A percentile compares a stretch with the other conserved stretches of the same genome.
Conservation (phyloP, 352 stramenopile species). For the Phytophthora sojae region DNA sequence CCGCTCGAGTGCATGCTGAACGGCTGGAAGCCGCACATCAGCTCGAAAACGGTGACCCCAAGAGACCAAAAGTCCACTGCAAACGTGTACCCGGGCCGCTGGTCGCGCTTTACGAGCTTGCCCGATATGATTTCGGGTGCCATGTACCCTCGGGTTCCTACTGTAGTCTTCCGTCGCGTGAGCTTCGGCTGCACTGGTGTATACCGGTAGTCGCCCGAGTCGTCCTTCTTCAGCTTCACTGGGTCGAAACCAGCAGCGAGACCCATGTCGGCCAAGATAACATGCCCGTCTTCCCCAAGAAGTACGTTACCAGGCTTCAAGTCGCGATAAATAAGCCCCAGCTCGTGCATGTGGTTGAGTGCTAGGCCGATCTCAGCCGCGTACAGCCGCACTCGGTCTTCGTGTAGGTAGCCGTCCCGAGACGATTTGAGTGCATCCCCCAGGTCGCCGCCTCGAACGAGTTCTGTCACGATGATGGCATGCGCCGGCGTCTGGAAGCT, state of each 20-base stretch:
- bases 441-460: conserved; percentile 84
- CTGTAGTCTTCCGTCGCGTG: conserved; percentile 79
- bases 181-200: conserved; percentile 62
- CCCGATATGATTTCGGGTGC: conserved; percentile 91
- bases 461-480: conserved; percentile 90
- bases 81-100: conserved; percentile 81
- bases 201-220: conserved; percentile 53
- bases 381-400: conserved; percentile 84
- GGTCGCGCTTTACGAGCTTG: conserved; percentile 81
- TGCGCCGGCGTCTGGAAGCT: conserved; percentile 89
- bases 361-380: conserved; percentile 87
- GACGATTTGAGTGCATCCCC: conserved; percentile 78
- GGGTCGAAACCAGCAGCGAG: conserved; percentile 74
- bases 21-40: conserved; percentile 89
- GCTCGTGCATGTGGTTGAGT: conserved; percentile 90
- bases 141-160: conserved; percentile 92
- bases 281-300: conserved; percentile 88
- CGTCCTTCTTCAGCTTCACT: conserved; percentile 61
- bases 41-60: conserved; percentile 90
- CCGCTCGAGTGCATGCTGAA: conserved; percentile 75
- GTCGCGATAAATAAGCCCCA: conserved; percentile 89
- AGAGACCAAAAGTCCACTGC: conserved; percentile 86
- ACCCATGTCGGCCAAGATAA: conserved; percentile 92
- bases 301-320: conserved; percentile 92
- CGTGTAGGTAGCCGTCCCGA: conserved; percentile 73